Base-by-base conservation (phyloP, 108 stramenopile species). In the Schizochytrium sp. region DNA sequence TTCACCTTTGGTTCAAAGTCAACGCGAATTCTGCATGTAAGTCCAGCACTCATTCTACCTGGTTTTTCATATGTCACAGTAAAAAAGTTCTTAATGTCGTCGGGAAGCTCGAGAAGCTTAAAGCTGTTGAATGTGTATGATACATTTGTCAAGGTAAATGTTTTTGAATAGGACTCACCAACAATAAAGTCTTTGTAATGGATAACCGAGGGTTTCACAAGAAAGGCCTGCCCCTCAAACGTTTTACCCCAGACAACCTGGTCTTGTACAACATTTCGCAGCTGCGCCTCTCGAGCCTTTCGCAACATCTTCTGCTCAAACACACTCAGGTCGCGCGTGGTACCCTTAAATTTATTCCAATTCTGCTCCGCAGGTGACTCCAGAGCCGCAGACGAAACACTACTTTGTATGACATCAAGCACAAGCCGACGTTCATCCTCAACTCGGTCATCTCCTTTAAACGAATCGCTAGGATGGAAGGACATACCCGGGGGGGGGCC, bases 101-200 rank as follows among this genome's bases (percentile, higher is more conserved):
- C 92, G n/a, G 61, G 38, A 61, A 94, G 72, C 15, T 64, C 61
- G 46, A 94, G 88, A 4, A 93, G 58, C 60, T 91, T 92, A 88
- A 93, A 92, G 90, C 89, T 91, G 90, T 94, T 94, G 89, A 94
- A 94, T 2, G 93, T 93, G 0, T 92, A 91, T 50, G 92, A 92
- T 2, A 90, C 92, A 61, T 94, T 94, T 0, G 94, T 94, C 61
- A 94, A 55, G 13, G 87, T 53, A 42, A 93, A 89, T 12, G 58
- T 87, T 57, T 50, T 72, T 28, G 17, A 40, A 91, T 94, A 92
- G 42, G 83, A 60, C 72, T 91, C 76, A 15, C 93, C 93, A 45
- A 94, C 72, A 3, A 61, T 69, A 53, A 94, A 94, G 61, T 94
- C 94, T 47, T 91, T 92, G 92, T 93, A 94, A 41, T 90, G 49